phyloP scores from a whole-genome alignment of 2,329 filamentous ascomycete genomes.

The Phialophora chinensis region DNA sequence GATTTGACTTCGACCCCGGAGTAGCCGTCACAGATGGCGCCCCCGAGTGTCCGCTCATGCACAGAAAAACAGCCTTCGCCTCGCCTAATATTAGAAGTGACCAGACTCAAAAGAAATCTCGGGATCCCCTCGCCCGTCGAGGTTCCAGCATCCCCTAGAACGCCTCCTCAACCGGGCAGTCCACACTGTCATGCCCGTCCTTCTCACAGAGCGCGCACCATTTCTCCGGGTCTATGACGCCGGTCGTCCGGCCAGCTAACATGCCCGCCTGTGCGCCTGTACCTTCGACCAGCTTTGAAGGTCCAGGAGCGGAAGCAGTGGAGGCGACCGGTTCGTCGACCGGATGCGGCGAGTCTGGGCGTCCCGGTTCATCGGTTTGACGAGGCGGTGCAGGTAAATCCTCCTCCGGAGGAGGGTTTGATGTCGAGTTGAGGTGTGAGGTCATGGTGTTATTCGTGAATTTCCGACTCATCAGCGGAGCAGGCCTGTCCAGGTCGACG shows the following conservation, averaged over 20 bases:
- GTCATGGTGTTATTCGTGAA: conserved; percentile 22
- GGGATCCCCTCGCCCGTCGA: neutral
- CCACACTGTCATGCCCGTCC: conserved; percentile 94
- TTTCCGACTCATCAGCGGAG: conserved; percentile 36
- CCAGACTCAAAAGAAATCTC: neutral
- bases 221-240: conserved; percentile 79
- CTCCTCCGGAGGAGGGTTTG: conserved; percentile 16
- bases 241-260: conserved; percentile 77
- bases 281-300: conserved; percentile 47
- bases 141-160: conserved; percentile 28
- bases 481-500: conserved; percentile 30
- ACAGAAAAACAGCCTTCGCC: neutral
- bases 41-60: neutral
- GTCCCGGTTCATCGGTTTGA: conserved; percentile 1
- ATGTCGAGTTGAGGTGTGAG: conserved; percentile 2
- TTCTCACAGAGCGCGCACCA: conserved; percentile 98
- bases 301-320: conserved; percentile 25
- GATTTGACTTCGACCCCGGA: neutral
- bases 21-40: neutral
- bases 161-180: conserved; percentile 85
- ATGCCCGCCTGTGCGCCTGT: conserved; percentile 56
- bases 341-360: conserved; percentile 25
- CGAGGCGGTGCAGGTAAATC: conserved; percentile 18
- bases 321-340: conserved; percentile 7
- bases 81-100: neutral